Conservation (phyloP, 495 filamentous ascomycete species). For the Pyrenopolyporus hunteri region DNA sequence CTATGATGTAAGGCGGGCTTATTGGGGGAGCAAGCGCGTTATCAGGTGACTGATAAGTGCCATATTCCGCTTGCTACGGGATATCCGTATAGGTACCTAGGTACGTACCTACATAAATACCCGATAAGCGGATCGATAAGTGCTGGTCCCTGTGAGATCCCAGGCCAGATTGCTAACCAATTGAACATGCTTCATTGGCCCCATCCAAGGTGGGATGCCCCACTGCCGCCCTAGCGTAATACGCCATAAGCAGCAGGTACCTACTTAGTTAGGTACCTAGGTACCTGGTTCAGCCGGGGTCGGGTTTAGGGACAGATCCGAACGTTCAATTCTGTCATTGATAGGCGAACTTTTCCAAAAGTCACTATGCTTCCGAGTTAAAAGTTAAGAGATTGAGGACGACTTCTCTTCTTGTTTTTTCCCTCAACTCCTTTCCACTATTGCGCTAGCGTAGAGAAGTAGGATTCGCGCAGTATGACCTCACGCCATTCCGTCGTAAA, state of each 20-base stretch:
- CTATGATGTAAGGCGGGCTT: conserved; percentile 17
- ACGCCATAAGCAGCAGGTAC: too few relatives aligned
- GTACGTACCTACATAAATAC: too few relatives aligned
- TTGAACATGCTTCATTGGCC: conserved; percentile 34
- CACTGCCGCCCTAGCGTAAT: background rate
- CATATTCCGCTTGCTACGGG: too few relatives aligned
- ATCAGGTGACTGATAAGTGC: conserved; percentile 27
- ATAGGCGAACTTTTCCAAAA: conserved; percentile 8
- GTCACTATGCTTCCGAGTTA: too few relatives aligned
- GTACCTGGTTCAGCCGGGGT: too few relatives aligned
- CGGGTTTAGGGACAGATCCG: conserved; percentile 10
- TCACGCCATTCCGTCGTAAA: conserved; percentile 51
- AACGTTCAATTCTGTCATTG: conserved; percentile 9
- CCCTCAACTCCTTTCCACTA: background rate
- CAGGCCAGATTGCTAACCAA: conserved; percentile 20
- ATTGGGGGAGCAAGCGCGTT: conserved; percentile 25
- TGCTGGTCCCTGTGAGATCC: background rate
- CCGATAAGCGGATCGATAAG: too few relatives aligned
- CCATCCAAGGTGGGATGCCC: background rate
- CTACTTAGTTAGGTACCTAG: too few relatives aligned
- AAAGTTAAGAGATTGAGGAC: too few relatives aligned
- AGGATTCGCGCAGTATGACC: conserved; percentile 48
- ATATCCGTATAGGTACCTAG: background rate
- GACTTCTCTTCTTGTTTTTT: too few relatives aligned
- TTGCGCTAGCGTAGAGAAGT: background rate